Evolutionary conservation across 2,329 filamentous ascomycete species (phyloP), one percentile per base, ranked within the genome.

Genomic region (Seiridium cupressi): DNA sequence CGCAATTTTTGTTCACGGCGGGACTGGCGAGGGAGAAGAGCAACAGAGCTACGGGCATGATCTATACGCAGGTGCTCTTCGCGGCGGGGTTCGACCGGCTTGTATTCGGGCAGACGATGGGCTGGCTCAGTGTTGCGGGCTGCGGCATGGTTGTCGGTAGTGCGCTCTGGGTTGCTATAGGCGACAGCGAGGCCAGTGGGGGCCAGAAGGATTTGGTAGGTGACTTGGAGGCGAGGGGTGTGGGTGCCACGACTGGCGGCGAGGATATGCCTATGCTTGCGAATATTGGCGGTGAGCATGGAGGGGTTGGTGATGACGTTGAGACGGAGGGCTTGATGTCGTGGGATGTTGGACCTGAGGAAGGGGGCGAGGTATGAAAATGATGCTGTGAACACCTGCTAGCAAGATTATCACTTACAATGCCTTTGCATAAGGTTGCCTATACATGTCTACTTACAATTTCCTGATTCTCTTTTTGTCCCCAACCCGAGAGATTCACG

Each of bases 1-100:
- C 94, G 84, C 93, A 97, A 82, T 92, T 92, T 65, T 80, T 96
- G n/a, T 78, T 96, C 18, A 95, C 93, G 1, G 84, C 86, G 0
- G 92, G 92, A 0, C 76, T 97, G 53, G 77, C 89, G 32, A 86
- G 89, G 62, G 90, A 93, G 68, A 89, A 89, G 63, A 82, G 81
- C 26, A 85, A 85, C 65, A 74, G 81, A 48, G 83, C 84, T 6
- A 84, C 82, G 13, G 77, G 80, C 57, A 85, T 87, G 83, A 74
- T 84, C 4, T 85, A 85, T 61, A 84, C 83, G 5, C 80, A 84
- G 51, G 84, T 85, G 77, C 69, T 85, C 44, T 85, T 85, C 65
- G 83, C 83, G 1, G 80, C 78, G 1, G 76, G 72, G 47, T 82
- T 84, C 64, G 83, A 86, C 66, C 71, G 76, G 44, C 82, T 77